Evolutionary conservation across 345 rosid genomes (phyloP), one percentile per base, ranked within the genome.

Genomic region (Crucihimalaya himalaica): DNA sequence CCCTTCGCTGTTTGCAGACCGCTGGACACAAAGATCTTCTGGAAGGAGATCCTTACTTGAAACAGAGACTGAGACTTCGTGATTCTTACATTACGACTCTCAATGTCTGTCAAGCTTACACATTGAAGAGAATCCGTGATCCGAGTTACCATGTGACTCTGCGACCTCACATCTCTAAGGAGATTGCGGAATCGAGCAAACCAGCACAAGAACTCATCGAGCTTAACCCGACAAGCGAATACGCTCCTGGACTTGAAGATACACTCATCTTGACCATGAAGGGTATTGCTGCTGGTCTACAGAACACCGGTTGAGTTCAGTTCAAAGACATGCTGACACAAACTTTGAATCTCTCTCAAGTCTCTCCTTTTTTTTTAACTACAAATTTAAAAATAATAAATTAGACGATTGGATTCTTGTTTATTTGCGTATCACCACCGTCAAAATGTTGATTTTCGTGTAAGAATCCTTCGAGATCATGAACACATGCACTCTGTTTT

Each of bases 61-160:
- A 88, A 83, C 99, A 92, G 71, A 87, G 99, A 72, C 88, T 96
- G 29, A 82, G 96, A 25, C 89, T 96, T 13, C 98, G 99, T 63
- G 89, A 96, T 79, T 84, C 99, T 0, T 89, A 96, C 84, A 96
- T 96, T 60, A 96, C 98, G 2, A 96, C 98, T n/a, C 96, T 96
- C 35, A 96, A 96, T 9, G 99, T 86, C 5, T 90, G 90, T 76
- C 99, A 96, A 79, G 99, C 98, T 10, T 92, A 89, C 85, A 96
- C 99, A 15, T 79, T 96, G 79, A 96, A 96, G 71, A 84, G 88
- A 28, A 90, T 96, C 66, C 89, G 98, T 13, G 98, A 96, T 73
- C 93, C 97, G 0, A 88, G 78, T 80, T 96, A 88, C 83, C 40
- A 84, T 6, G 99, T 92, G 72, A 80, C 83, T 21, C 23, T 82